Evolutionary conservation across 1,284 basidiomycete species (phyloP).

Genomic region (Exobasidium cylindrosporum): DNA sequence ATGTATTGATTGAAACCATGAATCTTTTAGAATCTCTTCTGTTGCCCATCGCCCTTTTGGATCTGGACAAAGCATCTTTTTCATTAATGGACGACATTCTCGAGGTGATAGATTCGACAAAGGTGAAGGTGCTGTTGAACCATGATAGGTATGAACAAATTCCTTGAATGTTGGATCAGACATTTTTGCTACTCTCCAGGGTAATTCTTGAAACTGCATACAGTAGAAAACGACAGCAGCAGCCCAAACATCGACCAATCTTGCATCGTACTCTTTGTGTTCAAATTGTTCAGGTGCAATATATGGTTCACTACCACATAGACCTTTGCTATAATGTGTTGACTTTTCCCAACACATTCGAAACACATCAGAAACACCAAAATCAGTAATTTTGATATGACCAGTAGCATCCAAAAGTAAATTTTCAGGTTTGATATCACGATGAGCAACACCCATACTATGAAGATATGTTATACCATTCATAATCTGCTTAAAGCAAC

Average conservation of each 20-base stretch:
- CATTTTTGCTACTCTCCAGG: slow-evolving; percentile 89
- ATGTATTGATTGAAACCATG: slow-evolving; percentile 66
- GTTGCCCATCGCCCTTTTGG: slow-evolving; percentile 75
- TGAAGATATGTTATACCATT: slow-evolving; percentile 85
- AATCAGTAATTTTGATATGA: slow-evolving; percentile 98
- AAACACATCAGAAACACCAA: slow-evolving; percentile 96
- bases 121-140: slow-evolving; percentile 57
- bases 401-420: slow-evolving; percentile 87
- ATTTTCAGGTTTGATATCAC: slow-evolving; percentile 98
- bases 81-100: slow-evolving; percentile 77
- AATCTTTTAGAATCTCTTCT: slow-evolving; percentile 77
- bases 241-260: slow-evolving; percentile 96
- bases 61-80: slow-evolving; percentile 94
- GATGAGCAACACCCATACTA: slow-evolving; percentile 92
- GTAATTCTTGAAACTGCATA: slow-evolving; percentile 60
- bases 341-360: slow-evolving; percentile 96
- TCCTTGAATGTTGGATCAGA: slow-evolving; percentile 78
- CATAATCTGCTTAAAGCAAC: slow-evolving; percentile 95
- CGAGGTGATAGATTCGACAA: slow-evolving; percentile 83
- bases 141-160: slow-evolving; percentile 69
- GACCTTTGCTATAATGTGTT: slow-evolving; percentile 91
- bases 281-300: slow-evolving; percentile 97
- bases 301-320: slow-evolving; percentile 96
- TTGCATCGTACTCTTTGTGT: slow-evolving; percentile 94
- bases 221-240: slow-evolving; percentile 97